These are phyloP conservation scores for Magnaporthiopsis incrustans DNA, from an alignment of 2,329 filamentous ascomycete genomes.

Conservation along the genomic window DNA sequence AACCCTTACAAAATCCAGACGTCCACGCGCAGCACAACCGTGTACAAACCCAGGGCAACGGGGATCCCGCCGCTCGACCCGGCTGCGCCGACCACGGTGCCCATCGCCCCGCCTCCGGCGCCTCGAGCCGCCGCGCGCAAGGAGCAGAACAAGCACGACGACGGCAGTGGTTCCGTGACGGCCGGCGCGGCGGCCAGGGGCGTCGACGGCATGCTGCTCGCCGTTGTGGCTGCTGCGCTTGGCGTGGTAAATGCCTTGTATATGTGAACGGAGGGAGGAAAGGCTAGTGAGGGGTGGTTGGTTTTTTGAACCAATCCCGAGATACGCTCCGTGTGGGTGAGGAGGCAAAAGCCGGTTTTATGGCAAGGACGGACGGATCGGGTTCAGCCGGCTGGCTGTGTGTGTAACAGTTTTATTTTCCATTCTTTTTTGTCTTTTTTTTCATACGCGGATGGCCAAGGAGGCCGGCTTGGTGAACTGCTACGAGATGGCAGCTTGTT, in stretches of 20 bases:
- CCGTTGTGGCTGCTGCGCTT: neutral
- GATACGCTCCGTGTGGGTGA: no score
- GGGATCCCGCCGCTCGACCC: neutral
- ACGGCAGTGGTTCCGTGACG: neutral
- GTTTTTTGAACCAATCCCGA: no score
- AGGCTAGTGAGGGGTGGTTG: no score
- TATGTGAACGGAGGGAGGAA: neutral
- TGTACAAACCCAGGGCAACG: neutral
- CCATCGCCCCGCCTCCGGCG: neutral
- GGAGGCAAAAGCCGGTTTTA: no score
- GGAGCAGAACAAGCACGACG: neutral
- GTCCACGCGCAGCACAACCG: neutral
- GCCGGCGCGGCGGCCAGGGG: neutral
- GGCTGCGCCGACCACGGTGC: neutral
- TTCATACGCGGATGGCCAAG: no score
- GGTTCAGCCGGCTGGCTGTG: no score
- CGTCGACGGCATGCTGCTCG: neutral
- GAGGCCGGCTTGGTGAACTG: neutral
- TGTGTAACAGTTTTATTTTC: no score
- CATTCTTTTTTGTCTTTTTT: no score
- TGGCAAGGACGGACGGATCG: no score
- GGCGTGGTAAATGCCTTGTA: neutral
- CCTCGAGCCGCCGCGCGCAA: neutral
- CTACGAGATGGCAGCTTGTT: neutral
- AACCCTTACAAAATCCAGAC: neutral